Evolutionary conservation across 169 alveolate genomes (phyloP).

Genomic region (Eimeria praecox): DNA sequence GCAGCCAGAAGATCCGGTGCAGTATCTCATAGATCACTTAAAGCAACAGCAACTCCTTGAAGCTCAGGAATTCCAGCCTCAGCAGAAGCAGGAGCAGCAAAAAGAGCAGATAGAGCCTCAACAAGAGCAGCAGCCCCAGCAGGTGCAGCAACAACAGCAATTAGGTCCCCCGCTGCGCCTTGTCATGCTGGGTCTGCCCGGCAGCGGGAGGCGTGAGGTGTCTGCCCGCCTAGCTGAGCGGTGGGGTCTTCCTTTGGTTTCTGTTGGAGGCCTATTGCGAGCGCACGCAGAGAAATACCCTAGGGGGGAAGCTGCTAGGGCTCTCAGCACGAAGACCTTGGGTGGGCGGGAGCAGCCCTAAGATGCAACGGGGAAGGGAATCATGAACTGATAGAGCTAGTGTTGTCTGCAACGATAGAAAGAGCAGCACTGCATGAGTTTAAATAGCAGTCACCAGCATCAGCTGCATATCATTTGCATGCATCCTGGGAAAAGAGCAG

Average conservation of each 20-base stretch:
- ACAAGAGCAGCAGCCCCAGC: neutral
- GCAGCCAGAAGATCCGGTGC: constrained; percentile 93
- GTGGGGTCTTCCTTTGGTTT: constrained; percentile 87
- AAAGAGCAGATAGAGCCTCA: neutral
- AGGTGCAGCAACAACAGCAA: constrained; percentile 87
- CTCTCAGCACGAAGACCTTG: constrained; percentile 11
- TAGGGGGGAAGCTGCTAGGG: constrained; percentile 87
- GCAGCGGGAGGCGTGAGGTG: constrained; percentile 88
- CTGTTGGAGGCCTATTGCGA: constrained; percentile 89
- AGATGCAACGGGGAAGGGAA: neutral
- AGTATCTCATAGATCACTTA: constrained; percentile 89
- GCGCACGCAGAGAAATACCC: constrained; percentile 87
- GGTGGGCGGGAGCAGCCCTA: constrained; percentile 25
- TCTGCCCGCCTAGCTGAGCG: constrained; percentile 89
- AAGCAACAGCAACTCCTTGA: constrained; percentile 83
- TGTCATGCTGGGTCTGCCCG: constrained; percentile 79
- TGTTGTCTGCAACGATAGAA: neutral
- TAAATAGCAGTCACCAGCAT: neutral
- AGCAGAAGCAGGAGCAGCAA: constrained; percentile 91
- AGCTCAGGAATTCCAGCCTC: neutral
- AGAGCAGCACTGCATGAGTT: neutral
- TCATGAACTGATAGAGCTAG: neutral
- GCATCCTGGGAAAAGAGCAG: neutral
- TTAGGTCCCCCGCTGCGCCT: constrained; percentile 38
- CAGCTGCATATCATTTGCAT: neutral